Evolutionary conservation across 225 moss, liverwort and hornwort species (phyloP), one percentile per base, ranked within the genome.

Genomic region (Antitrichia curtipendula): DNA sequence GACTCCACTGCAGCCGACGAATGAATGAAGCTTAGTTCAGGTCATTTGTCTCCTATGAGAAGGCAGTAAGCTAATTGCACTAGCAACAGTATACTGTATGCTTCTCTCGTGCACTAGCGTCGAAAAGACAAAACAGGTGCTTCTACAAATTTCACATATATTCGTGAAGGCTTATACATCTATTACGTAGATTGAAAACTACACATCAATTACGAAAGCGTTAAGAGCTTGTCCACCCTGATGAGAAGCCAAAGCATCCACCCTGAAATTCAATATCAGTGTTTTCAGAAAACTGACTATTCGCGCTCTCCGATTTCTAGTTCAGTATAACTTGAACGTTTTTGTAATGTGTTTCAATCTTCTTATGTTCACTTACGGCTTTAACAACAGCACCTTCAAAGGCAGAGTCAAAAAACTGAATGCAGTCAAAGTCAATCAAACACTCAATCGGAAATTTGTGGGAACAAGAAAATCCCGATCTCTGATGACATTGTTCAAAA

Each of bases 1-100:
- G 89, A 89, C 43, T 88, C 69, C 84, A 89, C 93, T 93, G 89
- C 71, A 78, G 16, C 40, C 73, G 83, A 45, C 38, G 60, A 21
- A 73, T 45, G 20, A 80, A 84, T 56, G 50, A 41, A 72, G 80
- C 23, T 10, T 13, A 69, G 81, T 57, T 86, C 27, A 84, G 83
- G 40, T 52, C 66, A 60, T 62, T 31, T 50, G 29, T 83, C 62
- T 75, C 71, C 17, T 41, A 36, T 57, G 64, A 78, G 71, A 83
- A 82, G 53, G 57, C 68, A 69, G 61, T 53, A 74, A 62, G 82
- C n/a, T 16, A 66, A 80, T 56, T 40, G 85, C 61, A 56, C 29
- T 60, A 7, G 38, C 38, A 25, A 16, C 38, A 77, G n/a, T 6
- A 52, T 53, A 41, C 53, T 65, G n/a, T 10, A 28, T 13, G 24